Evolutionary conservation across 345 rosid genomes (phyloP).

Genomic region (Brassica nigra): DNA sequence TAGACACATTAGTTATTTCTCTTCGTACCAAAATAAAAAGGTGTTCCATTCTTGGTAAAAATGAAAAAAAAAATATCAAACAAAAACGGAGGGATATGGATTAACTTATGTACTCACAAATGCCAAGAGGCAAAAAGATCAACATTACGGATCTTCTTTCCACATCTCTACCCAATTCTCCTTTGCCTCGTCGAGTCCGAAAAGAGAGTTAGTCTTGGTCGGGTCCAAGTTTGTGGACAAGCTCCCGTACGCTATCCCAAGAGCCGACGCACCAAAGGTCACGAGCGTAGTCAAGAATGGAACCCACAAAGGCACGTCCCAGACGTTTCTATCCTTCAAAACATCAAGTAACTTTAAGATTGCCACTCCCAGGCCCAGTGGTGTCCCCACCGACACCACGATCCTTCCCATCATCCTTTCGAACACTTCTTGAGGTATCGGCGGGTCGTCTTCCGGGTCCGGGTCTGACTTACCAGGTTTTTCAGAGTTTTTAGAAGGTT

Average conservation of each 20-base stretch:
- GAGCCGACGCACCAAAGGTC: slow-evolving; percentile 63
- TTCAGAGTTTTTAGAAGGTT: slow-evolving; percentile 7
- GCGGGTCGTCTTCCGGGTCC: slow-evolving; percentile 43
- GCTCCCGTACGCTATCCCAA: slow-evolving; percentile 79
- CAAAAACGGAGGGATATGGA: not conserved
- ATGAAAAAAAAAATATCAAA: not conserved
- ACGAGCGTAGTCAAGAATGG: slow-evolving; percentile 52
- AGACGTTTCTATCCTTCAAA: slow-evolving; percentile 48
- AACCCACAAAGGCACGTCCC: slow-evolving; percentile 74
- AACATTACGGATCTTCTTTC: slow-evolving; percentile 50
- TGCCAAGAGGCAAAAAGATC: slow-evolving; percentile 2
- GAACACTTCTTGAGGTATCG: slow-evolving; percentile 54
- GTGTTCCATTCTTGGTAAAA: not conserved
- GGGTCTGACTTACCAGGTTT: slow-evolving; percentile 18
- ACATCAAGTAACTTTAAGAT: slow-evolving; percentile 42
- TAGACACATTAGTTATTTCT: not conserved
- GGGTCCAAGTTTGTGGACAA: slow-evolving; percentile 76
- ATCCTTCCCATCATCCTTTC: slow-evolving; percentile 53
- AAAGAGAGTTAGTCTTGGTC: slow-evolving; percentile 54
- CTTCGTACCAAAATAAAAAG: not conserved
- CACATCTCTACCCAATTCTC: slow-evolving; percentile 83
- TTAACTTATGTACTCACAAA: not conserved
- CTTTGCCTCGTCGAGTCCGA: slow-evolving; percentile 69
- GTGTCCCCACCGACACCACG: slow-evolving; percentile 52
- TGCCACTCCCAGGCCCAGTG: slow-evolving; percentile 49